phyloP scores from a whole-genome alignment of 495 filamentous ascomycete species.

The Penicillium fimorum region DNA sequence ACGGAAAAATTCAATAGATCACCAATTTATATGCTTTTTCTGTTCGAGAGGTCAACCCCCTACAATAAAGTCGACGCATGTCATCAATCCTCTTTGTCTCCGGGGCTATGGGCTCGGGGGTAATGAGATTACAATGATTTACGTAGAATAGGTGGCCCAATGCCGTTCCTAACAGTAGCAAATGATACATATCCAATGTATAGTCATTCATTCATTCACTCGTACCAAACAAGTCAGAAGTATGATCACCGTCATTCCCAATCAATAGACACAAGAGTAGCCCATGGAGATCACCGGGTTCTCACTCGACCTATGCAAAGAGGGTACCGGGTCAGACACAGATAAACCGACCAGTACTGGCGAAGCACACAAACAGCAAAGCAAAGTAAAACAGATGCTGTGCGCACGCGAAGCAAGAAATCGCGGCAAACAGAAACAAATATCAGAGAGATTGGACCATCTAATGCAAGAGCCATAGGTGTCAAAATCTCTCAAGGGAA shows the following conservation, averaged over 20 bases:
- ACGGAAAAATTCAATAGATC: not conserved
- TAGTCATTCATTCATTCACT: constrained; percentile 46
- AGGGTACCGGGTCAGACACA: not conserved
- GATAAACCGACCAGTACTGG: not conserved
- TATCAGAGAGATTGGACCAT: not conserved
- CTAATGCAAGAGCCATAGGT: not conserved
- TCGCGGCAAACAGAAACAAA: not conserved
- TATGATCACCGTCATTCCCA: constrained; percentile 3
- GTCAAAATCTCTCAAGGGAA: not conserved
- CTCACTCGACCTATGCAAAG: constrained; percentile 3
- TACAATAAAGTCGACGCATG: not conserved
- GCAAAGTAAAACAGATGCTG: not conserved
- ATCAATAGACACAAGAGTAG: constrained; percentile 14
- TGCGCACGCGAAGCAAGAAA: not conserved
- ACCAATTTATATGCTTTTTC: not conserved
- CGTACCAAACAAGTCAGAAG: constrained; percentile 29
- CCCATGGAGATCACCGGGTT: constrained; percentile 3
- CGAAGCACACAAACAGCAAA: not conserved
- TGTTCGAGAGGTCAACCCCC: not conserved
- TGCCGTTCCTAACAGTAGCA: not conserved
- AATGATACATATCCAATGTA: constrained; percentile 14
- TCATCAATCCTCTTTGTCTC: not conserved
- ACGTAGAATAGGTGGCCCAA: not conserved
- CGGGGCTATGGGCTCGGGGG: not conserved
- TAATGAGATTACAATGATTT: not conserved